Percentiles rank a stretch among this genome's conserved stretches.
phyloP scores from a whole-genome alignment of 2,329 filamentous ascomycete species.

The Colletotrichum cordylinicola region DNA sequence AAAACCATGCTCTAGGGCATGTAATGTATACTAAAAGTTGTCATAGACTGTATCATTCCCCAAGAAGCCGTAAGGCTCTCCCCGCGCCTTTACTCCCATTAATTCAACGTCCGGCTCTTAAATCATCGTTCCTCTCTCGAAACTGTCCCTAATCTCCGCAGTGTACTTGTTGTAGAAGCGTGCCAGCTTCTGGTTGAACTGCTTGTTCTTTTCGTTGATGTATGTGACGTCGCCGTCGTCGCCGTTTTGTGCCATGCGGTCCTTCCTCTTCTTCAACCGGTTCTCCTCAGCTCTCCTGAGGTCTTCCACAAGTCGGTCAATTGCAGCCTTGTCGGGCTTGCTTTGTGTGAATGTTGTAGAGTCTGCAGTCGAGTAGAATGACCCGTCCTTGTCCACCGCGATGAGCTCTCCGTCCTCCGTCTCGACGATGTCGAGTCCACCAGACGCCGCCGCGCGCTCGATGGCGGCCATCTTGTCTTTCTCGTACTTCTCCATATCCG shows the following conservation, averaged over 20 bases:
- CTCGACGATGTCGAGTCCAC: constrained; percentile 91
- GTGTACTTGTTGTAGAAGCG: constrained; percentile 99
- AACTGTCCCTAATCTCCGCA: constrained; percentile 93
- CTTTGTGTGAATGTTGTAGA: constrained; percentile 82
- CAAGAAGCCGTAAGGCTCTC: not conserved
- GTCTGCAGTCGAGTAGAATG: constrained; percentile 89
- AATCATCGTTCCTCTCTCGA: constrained; percentile 96
- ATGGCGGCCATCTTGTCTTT: constrained; percentile 85
- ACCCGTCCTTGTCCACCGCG: constrained; percentile 88
- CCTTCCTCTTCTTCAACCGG: constrained; percentile 83
- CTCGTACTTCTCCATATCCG: constrained; percentile 85
- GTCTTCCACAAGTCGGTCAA: constrained; percentile 88
- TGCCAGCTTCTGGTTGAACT: constrained; percentile 97
- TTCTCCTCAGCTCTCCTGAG: constrained; percentile 88
- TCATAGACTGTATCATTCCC: constrained; percentile 36
- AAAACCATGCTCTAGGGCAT: constrained; percentile 78
- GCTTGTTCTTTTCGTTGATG: constrained; percentile 99
- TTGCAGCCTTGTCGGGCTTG: constrained; percentile 83
- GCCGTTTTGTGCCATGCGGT: constrained; percentile 77
- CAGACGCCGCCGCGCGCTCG: constrained; percentile 82
- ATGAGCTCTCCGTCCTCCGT: constrained; percentile 95
- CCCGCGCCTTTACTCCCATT: not conserved
- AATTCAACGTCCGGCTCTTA: constrained; percentile 40
- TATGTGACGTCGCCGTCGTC: constrained; percentile 94
- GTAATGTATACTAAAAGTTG: not conserved